Conservation (phyloP, 495 filamentous ascomycete genomes). For the Tuber melanosporum region DNA sequence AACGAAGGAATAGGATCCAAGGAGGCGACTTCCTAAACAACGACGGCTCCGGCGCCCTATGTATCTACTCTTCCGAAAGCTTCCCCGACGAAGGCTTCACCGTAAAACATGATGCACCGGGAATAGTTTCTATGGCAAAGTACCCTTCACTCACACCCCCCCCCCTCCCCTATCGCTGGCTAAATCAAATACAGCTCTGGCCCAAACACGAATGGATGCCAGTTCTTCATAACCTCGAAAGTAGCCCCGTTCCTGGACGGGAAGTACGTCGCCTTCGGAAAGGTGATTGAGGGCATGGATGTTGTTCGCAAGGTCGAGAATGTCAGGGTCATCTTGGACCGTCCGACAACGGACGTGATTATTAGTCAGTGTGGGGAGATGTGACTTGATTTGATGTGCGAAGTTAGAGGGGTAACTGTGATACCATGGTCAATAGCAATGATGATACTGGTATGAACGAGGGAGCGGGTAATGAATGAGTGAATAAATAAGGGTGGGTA, state of each 20-base stretch:
- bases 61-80: constrained; percentile 74
- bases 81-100: constrained; percentile 89
- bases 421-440: background rate
- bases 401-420: background rate
- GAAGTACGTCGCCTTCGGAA: constrained; percentile 94
- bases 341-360: constrained; percentile 76
- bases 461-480: background rate
- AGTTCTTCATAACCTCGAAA: constrained; percentile 93
- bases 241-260: constrained; percentile 81
- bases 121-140: constrained; percentile 80
- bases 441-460: background rate
- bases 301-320: constrained; percentile 83
- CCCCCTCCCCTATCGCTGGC: background rate
- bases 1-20: constrained; percentile 51
- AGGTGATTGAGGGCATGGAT: constrained; percentile 77
- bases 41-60: constrained; percentile 80
- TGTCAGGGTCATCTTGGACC: constrained; percentile 71
- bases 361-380: constrained; percentile 86
- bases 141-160: constrained; percentile 4
- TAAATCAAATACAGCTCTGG: constrained; percentile 66
- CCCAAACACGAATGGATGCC: constrained; percentile 86
- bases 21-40: constrained; percentile 95
- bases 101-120: constrained; percentile 67
- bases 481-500: background rate
- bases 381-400: constrained; percentile 47